phyloP scores from a whole-genome alignment of 352 stramenopile species.

The Phytophthora rubi region DNA sequence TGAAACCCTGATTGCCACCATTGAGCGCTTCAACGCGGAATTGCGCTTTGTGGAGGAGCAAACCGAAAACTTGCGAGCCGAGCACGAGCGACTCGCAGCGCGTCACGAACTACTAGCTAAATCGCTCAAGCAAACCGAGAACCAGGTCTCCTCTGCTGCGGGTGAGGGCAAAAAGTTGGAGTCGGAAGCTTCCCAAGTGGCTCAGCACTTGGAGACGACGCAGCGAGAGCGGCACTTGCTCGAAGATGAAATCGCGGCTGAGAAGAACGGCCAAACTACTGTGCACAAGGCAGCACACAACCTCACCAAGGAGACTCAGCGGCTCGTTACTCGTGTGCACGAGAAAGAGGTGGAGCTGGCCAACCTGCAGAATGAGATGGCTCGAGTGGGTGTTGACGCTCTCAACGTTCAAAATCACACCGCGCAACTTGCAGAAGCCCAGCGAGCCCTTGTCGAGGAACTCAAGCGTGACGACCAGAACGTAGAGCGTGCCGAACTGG shows the following conservation, averaged over 20 bases:
- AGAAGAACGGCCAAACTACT: slow-evolving; percentile 90
- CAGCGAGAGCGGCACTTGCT: slow-evolving; percentile 90
- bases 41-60: slow-evolving; percentile 81
- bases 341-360: slow-evolving; percentile 91
- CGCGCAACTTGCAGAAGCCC: slow-evolving; percentile 84
- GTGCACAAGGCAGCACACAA: slow-evolving; percentile 93
- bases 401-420: slow-evolving; percentile 93
- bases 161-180: slow-evolving; percentile 75
- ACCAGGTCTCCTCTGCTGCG: slow-evolving; percentile 73
- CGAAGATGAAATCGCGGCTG: slow-evolving; percentile 81
- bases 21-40: slow-evolving; percentile 87
- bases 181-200: slow-evolving; percentile 67
- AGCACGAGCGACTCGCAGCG: slow-evolving; percentile 82
- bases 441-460: slow-evolving; percentile 79
- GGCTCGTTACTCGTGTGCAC: slow-evolving; percentile 76
- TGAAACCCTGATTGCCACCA: slow-evolving; percentile 83
- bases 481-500: slow-evolving; percentile 92
- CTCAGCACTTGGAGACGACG: slow-evolving; percentile 82
- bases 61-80: slow-evolving; percentile 52
- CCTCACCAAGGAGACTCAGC: slow-evolving; percentile 83
- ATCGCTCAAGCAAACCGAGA: slow-evolving; percentile 89
- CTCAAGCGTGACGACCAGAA: slow-evolving; percentile 89
- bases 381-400: slow-evolving; percentile 90
- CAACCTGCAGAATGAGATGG: slow-evolving; percentile 93
- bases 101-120: slow-evolving; percentile 89